A percentile compares a stretch with the other conserved stretches of the same genome.
Conservation (phyloP, 441 rosid species). For the Jatropha podagrica region DNA sequence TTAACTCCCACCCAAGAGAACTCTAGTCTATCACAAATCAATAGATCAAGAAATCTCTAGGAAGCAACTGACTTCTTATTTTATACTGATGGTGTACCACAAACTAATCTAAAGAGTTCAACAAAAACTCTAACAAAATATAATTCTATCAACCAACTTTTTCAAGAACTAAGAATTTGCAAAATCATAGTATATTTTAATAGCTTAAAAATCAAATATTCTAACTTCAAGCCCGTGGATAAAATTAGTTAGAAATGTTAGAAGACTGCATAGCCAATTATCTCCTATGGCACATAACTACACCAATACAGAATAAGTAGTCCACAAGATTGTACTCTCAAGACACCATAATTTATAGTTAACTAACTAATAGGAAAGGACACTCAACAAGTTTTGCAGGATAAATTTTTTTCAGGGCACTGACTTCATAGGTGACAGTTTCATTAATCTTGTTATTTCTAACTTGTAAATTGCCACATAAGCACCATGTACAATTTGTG, state of each 20-base stretch:
- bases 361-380: not conserved
- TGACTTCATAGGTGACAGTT: not conserved
- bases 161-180: not conserved
- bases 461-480: not conserved
- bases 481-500: not conserved
- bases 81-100: not conserved
- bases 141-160: not conserved
- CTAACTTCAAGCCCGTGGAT: not conserved
- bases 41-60: not conserved
- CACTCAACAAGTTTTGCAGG: not conserved
- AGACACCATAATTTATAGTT: not conserved
- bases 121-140: too few species aligned
- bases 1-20: not conserved
- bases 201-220: not conserved
- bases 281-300: not conserved
- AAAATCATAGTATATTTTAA: not conserved
- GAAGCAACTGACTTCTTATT: not conserved
- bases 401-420: not conserved
- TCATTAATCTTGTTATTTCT: not conserved
- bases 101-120: not conserved
- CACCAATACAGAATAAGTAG: not conserved
- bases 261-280: not conserved
- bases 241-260: not conserved
- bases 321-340: not conserved
- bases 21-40: not conserved